phyloP scores from a whole-genome alignment of 202 grass and related monocot genomes.

The Cymbopogon flexuosus region DNA sequence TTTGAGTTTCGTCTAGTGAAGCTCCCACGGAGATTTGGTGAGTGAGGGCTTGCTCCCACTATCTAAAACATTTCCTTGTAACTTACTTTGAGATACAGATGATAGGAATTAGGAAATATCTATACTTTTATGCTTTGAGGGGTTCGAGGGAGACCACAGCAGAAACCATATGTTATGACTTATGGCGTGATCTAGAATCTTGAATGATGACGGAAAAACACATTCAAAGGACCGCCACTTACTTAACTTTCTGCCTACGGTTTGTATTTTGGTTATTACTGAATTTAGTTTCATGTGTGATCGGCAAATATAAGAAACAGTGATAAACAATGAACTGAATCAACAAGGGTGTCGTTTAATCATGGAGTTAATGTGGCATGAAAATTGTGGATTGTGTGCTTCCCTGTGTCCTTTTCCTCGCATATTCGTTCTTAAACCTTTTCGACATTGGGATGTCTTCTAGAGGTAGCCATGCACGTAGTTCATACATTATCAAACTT shows the following conservation, averaged over 20 bases:
- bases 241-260: not conserved
- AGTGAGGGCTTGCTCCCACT: not conserved
- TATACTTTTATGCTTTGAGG: not conserved
- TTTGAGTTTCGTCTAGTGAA: not conserved
- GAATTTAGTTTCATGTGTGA: not conserved
- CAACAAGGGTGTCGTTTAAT: not conserved
- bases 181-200: not conserved
- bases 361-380: not conserved
- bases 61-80: not conserved
- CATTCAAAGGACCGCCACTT: not conserved
- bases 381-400: not conserved
- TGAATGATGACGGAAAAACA: not conserved
- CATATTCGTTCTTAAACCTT: not conserved
- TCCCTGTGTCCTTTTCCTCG: not conserved
- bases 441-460: not conserved
- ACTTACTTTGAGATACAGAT: not conserved
- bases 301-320: not conserved
- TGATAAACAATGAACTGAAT: not conserved
- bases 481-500: conserved; percentile 1
- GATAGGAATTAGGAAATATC: not conserved
- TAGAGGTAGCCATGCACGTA: conserved; percentile 11
- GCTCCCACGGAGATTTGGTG: not conserved
- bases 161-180: not conserved
- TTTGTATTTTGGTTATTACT: not conserved
- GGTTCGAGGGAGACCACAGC: not conserved